phyloP scores from a whole-genome alignment of 768 basidiomycete species.

The Phylloporus scabripes region DNA sequence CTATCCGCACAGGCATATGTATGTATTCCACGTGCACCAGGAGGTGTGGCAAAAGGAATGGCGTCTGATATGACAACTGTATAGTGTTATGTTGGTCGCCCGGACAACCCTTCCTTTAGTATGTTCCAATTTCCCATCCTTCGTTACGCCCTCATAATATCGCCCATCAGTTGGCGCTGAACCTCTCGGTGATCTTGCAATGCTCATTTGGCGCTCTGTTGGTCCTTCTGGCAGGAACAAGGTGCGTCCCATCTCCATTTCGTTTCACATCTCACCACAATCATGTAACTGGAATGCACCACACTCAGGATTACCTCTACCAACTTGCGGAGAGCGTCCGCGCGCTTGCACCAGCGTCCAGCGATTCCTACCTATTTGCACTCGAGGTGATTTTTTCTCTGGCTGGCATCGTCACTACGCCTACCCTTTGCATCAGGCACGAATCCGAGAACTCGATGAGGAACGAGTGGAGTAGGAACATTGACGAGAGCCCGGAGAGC shows the following conservation, averaged over 20 bases:
- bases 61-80: neutral
- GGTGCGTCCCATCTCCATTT: slow-evolving; percentile 33
- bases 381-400: slow-evolving; percentile 52
- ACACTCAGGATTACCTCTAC: slow-evolving; percentile 77
- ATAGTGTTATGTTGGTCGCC: slow-evolving; percentile 82
- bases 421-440: neutral
- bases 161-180: slow-evolving; percentile 67
- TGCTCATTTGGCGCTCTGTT: slow-evolving; percentile 63
- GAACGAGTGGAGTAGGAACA: neutral
- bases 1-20: slow-evolving; percentile 45
- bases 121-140: slow-evolving; percentile 13
- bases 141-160: neutral
- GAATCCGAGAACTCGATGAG: slow-evolving; percentile 11
- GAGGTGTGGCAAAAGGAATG: neutral
- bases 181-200: slow-evolving; percentile 61
- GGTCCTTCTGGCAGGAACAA: slow-evolving; percentile 93
- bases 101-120: slow-evolving; percentile 89
- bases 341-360: slow-evolving; percentile 65
- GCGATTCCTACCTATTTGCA: slow-evolving; percentile 71
- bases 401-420: neutral
- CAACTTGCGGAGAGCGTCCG: slow-evolving; percentile 67
- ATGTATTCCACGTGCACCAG: slow-evolving; percentile 15
- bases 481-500: neutral
- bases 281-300: neutral
- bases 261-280: neutral